These are phyloP conservation scores for Pseudogymnoascus sp. DNA, from an alignment of 2,329 filamentous ascomycete genomes.

Conservation along the genomic window DNA sequence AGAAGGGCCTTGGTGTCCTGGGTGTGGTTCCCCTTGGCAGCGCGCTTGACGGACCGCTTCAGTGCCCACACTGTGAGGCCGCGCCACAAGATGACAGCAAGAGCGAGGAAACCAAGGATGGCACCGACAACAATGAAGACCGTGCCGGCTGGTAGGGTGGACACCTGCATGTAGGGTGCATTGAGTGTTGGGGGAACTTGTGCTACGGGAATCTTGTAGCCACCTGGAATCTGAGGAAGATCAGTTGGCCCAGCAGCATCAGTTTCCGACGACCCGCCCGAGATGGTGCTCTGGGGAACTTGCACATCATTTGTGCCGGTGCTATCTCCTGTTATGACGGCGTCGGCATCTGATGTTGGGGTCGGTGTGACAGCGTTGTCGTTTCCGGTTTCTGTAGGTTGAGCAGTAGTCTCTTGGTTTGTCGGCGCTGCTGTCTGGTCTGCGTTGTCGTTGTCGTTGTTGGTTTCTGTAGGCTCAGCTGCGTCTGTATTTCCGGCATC, in stretches of 20 bases:
- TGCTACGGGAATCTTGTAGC: constrained; percentile 59
- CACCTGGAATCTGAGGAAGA: constrained; percentile 48
- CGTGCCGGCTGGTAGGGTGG: constrained; percentile 78
- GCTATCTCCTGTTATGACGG: constrained; percentile 16
- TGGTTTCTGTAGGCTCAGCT: constrained; percentile 13
- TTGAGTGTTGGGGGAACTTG: constrained; percentile 73
- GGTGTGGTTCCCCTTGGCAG: constrained; percentile 65
- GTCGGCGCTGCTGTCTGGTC: constrained; percentile 19
- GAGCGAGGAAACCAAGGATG: constrained; percentile 72
- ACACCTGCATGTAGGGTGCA: constrained; percentile 88
- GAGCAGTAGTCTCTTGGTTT: not conserved
- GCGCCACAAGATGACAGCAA: constrained; percentile 82
- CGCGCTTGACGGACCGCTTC: constrained; percentile 81
- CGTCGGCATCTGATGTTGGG: not conserved
- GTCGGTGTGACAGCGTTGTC: not conserved
- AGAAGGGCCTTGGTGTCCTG: constrained; percentile 58
- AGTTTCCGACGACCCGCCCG: constrained; percentile 8
- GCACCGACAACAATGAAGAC: constrained; percentile 94
- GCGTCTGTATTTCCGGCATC: constrained; percentile 16
- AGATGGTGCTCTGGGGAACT: constrained; percentile 14
- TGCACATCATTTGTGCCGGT: constrained; percentile 3
- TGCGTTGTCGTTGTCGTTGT: constrained; percentile 11
- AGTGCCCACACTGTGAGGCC: constrained; percentile 81
- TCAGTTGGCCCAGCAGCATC: constrained; percentile 14
- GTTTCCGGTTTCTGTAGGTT: not conserved